Conservation (phyloP, 495 filamentous ascomycete genomes). For the Mycothermus thermophilus region DNA sequence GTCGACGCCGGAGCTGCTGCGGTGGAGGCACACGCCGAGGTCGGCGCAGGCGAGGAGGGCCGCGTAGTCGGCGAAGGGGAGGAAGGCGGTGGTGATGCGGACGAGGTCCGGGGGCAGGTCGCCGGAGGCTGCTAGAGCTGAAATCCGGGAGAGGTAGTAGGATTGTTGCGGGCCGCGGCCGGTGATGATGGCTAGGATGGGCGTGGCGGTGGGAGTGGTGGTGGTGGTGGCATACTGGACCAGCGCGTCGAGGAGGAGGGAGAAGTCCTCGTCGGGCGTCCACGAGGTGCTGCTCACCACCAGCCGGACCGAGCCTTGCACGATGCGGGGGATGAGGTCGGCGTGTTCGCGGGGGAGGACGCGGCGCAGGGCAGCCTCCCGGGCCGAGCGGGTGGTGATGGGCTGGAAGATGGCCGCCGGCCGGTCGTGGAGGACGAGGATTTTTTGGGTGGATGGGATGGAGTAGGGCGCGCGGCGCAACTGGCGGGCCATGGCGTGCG, state of each 20-base stretch:
- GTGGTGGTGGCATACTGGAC: slow-evolving; percentile 42
- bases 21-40: slow-evolving; percentile 82
- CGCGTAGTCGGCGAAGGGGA: slow-evolving; percentile 73
- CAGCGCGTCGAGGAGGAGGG: slow-evolving; percentile 72
- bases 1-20: slow-evolving; percentile 84
- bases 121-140: slow-evolving; percentile 39
- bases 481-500: slow-evolving; percentile 68
- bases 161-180: slow-evolving; percentile 79
- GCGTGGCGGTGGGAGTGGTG: slow-evolving; percentile 28
- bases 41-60: slow-evolving; percentile 76
- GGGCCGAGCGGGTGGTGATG: slow-evolving; percentile 33
- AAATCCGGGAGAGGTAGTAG: slow-evolving; percentile 54
- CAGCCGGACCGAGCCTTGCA: slow-evolving; percentile 43
- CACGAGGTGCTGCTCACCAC: slow-evolving; percentile 88
- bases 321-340: slow-evolving; percentile 40
- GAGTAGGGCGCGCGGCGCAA: slow-evolving; percentile 47
- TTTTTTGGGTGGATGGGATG: slow-evolving; percentile 45
- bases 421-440: slow-evolving; percentile 71
- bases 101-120: slow-evolving; percentile 55
- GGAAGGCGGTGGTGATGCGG: slow-evolving; percentile 65
- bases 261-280: slow-evolving; percentile 95
- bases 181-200: slow-evolving; percentile 68
- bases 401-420: slow-evolving; percentile 72
- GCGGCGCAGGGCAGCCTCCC: slow-evolving; percentile 44
- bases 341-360: slow-evolving; percentile 37